Percentiles rank a stretch among this genome's conserved stretches.
Conservation (phyloP, 2,329 filamentous ascomycete genomes). For the Bertia moriformis region DNA sequence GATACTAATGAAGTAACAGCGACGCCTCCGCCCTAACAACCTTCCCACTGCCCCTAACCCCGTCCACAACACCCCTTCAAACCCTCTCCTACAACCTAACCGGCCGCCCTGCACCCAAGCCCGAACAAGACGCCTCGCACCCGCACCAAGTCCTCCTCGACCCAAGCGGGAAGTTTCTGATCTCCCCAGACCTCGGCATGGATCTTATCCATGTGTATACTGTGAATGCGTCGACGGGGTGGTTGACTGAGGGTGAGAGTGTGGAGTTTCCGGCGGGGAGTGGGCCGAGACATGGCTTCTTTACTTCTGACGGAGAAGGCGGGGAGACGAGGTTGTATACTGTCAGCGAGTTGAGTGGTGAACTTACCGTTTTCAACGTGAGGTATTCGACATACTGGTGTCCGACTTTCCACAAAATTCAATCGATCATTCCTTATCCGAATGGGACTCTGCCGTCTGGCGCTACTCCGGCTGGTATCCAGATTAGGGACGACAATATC, state of each 20-base stretch:
- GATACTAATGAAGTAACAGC: background rate
- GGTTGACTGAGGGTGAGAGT: background rate
- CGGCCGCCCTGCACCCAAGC: background rate
- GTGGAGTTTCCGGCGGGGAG: background rate
- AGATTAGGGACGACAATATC: constrained; percentile 35
- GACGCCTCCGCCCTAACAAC: background rate
- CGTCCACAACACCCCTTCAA: background rate
- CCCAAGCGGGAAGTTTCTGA: constrained; percentile 26
- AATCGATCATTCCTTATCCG: constrained; percentile 28
- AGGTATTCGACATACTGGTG: constrained; percentile 26
- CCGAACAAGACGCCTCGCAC: constrained; percentile 23
- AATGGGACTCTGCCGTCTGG: constrained; percentile 24
- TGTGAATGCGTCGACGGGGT: constrained; percentile 12
- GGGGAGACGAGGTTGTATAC: constrained; percentile 17
- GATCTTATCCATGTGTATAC: constrained; percentile 27
- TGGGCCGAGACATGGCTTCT: background rate
- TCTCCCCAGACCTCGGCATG: constrained; percentile 31
- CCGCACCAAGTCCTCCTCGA: constrained; percentile 32
- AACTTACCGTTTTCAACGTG: constrained; percentile 31
- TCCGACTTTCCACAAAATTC: constrained; percentile 26
- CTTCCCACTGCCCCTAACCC: background rate
- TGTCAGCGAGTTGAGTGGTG: constrained; percentile 33
- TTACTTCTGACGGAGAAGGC: background rate
- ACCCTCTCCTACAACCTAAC: background rate
- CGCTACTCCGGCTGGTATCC: constrained; percentile 39